Conservation (phyloP, 768 basidiomycete genomes). For the Tylopilus plumbeoviolaceoides region DNA sequence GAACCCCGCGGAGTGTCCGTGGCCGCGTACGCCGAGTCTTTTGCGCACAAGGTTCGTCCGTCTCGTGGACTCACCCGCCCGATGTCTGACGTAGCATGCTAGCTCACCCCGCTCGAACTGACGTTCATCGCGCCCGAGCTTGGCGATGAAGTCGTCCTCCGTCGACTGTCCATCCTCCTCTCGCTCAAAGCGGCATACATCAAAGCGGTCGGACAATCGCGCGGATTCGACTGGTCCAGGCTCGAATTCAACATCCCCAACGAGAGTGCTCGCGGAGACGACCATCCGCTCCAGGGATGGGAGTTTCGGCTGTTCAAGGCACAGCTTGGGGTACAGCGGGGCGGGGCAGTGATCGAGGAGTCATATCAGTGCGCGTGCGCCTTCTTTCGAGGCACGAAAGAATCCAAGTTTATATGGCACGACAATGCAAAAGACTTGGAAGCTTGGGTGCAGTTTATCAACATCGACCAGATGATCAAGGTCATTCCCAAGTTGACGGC, state of each 20-base stretch:
- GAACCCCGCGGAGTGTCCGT: slow-evolving; percentile 59
- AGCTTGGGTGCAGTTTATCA: slow-evolving; percentile 81
- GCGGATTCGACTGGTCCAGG: slow-evolving; percentile 77
- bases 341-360: slow-evolving; percentile 52
- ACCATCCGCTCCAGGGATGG: slow-evolving; percentile 70
- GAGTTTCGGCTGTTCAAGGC: slow-evolving; percentile 81
- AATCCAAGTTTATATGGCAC: slow-evolving; percentile 71
- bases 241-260: slow-evolving; percentile 77
- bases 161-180: slow-evolving; percentile 72
- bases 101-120: slow-evolving; percentile 49
- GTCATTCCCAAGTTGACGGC: slow-evolving; percentile 73
- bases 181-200: slow-evolving; percentile 80
- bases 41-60: slow-evolving; percentile 63
- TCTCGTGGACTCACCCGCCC: too few relatives aligned
- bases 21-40: slow-evolving; percentile 63
- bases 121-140: slow-evolving; percentile 47
- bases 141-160: slow-evolving; percentile 62
- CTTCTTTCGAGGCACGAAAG: slow-evolving; percentile 65
- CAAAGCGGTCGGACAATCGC: slow-evolving; percentile 76
- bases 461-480: slow-evolving; percentile 76
- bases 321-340: slow-evolving; percentile 62
- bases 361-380: slow-evolving; percentile 74
- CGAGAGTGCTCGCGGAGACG: slow-evolving; percentile 61
- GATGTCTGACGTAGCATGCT: not conserved
- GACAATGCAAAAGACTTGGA: slow-evolving; percentile 63